phyloP scores from a whole-genome alignment of 495 filamentous ascomycete species.

The Penicillium argentinense region DNA sequence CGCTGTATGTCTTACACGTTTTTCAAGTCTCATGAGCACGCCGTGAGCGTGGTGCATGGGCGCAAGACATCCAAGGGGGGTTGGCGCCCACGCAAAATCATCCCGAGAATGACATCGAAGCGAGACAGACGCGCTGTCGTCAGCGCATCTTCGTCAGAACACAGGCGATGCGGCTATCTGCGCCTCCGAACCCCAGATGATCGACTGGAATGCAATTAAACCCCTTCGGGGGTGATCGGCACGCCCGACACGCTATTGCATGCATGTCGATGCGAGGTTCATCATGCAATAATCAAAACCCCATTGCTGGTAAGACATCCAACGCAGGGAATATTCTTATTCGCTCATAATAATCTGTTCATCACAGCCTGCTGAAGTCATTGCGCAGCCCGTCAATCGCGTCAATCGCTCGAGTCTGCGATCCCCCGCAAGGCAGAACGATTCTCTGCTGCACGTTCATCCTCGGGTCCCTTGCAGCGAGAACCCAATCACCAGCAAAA shows the following conservation, averaged over 20 bases:
- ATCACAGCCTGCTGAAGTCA: conserved; percentile 11
- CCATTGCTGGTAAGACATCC: conserved; percentile 10
- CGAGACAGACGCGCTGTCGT: conserved; percentile 1
- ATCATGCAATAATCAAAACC: conserved; percentile 14
- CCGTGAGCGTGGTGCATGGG: conserved; percentile 11
- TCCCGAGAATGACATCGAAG: not conserved
- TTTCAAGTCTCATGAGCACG: conserved; percentile 13
- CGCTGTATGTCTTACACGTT: conserved; percentile 30
- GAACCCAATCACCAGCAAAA: conserved; percentile 20
- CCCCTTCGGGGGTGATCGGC: conserved; percentile 23
- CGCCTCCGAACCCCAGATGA: conserved; percentile 1
- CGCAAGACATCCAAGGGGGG: conserved; percentile 6
- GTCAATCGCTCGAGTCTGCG: not conserved
- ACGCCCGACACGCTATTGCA: conserved; percentile 5
- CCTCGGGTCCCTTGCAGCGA: conserved; percentile 48
- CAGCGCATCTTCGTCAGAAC: conserved; percentile 7
- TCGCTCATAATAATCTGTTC: not conserved
- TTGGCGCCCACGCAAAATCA: conserved; percentile 4
- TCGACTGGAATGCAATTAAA: conserved; percentile 21
- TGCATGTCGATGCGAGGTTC: conserved; percentile 24
- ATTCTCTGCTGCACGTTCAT: conserved; percentile 20
- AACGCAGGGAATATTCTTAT: conserved; percentile 5
- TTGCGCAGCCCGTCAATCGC: conserved; percentile 4
- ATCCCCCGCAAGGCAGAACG: conserved; percentile 24
- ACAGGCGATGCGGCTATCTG: conserved; percentile 1